phyloP scores from a whole-genome alignment of 192 early-diverging fungal genomes.

The Thamnidium elegans region DNA sequence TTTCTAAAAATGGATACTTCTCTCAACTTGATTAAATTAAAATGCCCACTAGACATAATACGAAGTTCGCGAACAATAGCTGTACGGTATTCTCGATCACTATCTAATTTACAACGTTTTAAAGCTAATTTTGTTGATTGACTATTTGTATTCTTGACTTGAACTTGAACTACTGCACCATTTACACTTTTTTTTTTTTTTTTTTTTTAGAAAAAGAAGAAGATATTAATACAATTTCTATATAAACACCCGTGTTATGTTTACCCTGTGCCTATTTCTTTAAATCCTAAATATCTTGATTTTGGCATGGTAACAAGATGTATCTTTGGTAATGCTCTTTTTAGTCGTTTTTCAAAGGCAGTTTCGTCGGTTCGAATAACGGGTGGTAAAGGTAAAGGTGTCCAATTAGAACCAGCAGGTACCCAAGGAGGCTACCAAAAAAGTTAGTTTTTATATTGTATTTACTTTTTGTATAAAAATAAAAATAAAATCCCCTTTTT shows the following conservation, averaged over 20 bases:
- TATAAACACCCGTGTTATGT: too few species aligned
- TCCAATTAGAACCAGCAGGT: slow-evolving; percentile 24
- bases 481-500: neutral
- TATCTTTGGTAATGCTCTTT: slow-evolving; percentile 30
- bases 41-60: slow-evolving; percentile 35
- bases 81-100: slow-evolving; percentile 34
- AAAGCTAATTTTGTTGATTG: slow-evolving; percentile 20
- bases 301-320: slow-evolving; percentile 22
- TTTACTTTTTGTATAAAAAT: neutral
- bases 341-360: slow-evolving; percentile 33
- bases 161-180: slow-evolving; percentile 35
- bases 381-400: slow-evolving; percentile 17
- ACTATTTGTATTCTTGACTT: neutral
- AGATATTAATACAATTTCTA: too few species aligned
- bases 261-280: slow-evolving; percentile 40
- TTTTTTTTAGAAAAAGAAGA: too few species aligned
- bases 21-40: slow-evolving; percentile 32
- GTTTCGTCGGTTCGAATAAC: slow-evolving; percentile 16
- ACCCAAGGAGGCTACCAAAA: slow-evolving; percentile 38
- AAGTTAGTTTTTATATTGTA: too few species aligned
- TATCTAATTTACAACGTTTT: slow-evolving; percentile 35
- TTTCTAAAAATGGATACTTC: slow-evolving; percentile 29
- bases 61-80: slow-evolving; percentile 36
- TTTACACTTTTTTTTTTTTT: slow-evolving; percentile 22
- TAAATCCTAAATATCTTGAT: slow-evolving; percentile 23